These are phyloP conservation scores for Trematosphaeria pertusa DNA, from an alignment of 2,329 filamentous ascomycete species.

Conservation along the genomic window DNA sequence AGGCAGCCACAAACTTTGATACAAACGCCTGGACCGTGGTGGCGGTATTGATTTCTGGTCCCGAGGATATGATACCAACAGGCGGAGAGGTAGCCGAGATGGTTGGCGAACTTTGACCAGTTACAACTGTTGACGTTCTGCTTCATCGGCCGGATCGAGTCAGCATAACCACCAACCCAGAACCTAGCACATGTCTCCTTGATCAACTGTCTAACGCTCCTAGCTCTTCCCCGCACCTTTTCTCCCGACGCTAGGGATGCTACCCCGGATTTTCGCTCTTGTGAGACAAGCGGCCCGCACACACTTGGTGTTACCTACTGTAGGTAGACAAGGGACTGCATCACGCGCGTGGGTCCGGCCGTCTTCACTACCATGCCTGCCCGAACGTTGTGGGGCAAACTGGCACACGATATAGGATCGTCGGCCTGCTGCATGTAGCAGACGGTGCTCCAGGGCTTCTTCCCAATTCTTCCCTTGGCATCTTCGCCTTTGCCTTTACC, in stretches of 20 bases:
- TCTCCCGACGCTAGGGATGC: conserved; percentile 6
- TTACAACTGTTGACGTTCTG: too few species aligned
- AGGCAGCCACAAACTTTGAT: too few species aligned
- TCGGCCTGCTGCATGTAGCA: background rate
- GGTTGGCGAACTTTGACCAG: too few species aligned
- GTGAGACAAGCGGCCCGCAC: conserved; percentile 11
- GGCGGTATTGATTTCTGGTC: too few species aligned
- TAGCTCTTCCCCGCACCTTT: conserved; percentile 34
- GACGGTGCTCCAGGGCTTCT: background rate
- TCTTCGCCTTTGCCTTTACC: background rate
- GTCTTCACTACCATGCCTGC: background rate
- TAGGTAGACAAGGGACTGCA: too few species aligned
- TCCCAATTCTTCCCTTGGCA: background rate
- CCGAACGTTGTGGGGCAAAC: conserved; percentile 1
- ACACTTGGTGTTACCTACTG: too few species aligned
- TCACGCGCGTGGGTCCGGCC: too few species aligned
- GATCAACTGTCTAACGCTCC: conserved; percentile 2
- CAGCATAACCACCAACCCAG: conserved; percentile 20
- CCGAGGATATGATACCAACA: too few species aligned
- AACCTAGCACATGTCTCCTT: conserved; percentile 15
- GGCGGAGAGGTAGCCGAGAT: too few species aligned
- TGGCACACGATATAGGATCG: conserved; percentile 9
- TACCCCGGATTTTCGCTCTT: conserved; percentile 29
- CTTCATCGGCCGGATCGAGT: conserved; percentile 25
- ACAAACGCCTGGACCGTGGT: too few species aligned